Percentiles rank a stretch among this genome's conserved stretches.
phyloP scores from a whole-genome alignment of 2,329 filamentous ascomycete species.

The Pseudonectria foliicola region DNA sequence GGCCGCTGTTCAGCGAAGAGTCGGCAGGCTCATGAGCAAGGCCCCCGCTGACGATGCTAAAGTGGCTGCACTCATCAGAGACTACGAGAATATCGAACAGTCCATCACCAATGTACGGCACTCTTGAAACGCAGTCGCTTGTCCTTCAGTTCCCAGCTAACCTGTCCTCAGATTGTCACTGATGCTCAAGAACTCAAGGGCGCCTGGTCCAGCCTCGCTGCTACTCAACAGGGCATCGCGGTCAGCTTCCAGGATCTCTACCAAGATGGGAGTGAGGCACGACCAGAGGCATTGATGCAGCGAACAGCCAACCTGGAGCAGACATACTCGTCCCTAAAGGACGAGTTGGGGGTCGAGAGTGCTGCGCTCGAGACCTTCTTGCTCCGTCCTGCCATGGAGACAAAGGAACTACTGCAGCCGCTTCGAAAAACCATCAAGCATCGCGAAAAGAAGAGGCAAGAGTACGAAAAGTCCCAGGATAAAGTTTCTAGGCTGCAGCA shows the following conservation, averaged over 20 bases:
- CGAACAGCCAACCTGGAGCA: slow-evolving; percentile 3
- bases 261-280: slow-evolving; percentile 3
- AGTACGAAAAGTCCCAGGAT: slow-evolving; percentile 6
- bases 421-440: slow-evolving; percentile 8
- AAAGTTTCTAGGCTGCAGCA: slow-evolving; percentile 6
- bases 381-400: slow-evolving; percentile 6
- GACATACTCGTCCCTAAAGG: slow-evolving; percentile 5
- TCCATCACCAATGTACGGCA: slow-evolving; percentile 6
- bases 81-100: slow-evolving; percentile 7
- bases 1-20: slow-evolving; percentile 3
- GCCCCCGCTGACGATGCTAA: slow-evolving; percentile 5
- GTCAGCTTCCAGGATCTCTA: slow-evolving; percentile 7
- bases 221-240: slow-evolving; percentile 4
- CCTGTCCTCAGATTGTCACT: background rate
- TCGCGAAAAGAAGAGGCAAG: slow-evolving; percentile 7
- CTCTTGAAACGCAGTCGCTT: no score
- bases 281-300: slow-evolving; percentile 1
- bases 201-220: slow-evolving; percentile 7
- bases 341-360: slow-evolving; percentile 8
- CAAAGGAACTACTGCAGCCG: slow-evolving; percentile 5
- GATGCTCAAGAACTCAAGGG: slow-evolving; percentile 6
- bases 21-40: slow-evolving; percentile 6
- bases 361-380: slow-evolving; percentile 6
- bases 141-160: background rate
- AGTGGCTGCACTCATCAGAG: slow-evolving; percentile 4